Evolutionary conservation across 208 protist genomes (phyloP).

Genomic region (Leishmania tarentolae): DNA sequence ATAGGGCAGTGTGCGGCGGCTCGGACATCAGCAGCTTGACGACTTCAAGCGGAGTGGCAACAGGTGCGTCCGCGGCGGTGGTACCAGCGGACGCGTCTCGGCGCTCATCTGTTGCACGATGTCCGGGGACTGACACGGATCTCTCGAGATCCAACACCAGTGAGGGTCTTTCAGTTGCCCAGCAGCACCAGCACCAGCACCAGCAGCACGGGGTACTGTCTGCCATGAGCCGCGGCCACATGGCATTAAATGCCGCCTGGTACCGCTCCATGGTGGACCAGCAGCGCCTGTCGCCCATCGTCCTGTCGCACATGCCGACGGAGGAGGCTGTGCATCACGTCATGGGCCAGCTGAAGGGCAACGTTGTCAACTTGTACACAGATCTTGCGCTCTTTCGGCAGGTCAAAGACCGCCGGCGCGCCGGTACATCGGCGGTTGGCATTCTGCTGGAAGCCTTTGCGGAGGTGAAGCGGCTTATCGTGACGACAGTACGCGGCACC

Average conservation of each 20-base stretch:
- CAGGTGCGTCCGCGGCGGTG: not conserved
- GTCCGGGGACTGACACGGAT: not conserved
- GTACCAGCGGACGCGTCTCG: not conserved
- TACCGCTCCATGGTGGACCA: slow-evolving; percentile 54
- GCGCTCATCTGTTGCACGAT: not conserved
- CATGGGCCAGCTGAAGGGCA: slow-evolving; percentile 85
- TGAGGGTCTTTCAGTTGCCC: not conserved
- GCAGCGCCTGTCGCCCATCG: slow-evolving; percentile 63
- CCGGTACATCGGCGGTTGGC: slow-evolving; percentile 50
- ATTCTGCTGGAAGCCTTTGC: slow-evolving; percentile 85
- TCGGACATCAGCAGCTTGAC: slow-evolving; percentile 4
- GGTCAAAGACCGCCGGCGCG: slow-evolving; percentile 69
- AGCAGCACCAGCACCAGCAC: not conserved
- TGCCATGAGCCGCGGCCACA: slow-evolving; percentile 25
- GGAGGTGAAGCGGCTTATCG: slow-evolving; percentile 77
- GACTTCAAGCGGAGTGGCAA: not conserved
- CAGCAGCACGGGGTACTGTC: slow-evolving; percentile 1
- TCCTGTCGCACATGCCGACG: slow-evolving; percentile 69
- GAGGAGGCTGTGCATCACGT: slow-evolving; percentile 74
- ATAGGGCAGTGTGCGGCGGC: not conserved
- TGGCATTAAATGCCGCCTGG: slow-evolving; percentile 40
- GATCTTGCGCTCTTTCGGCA: slow-evolving; percentile 82
- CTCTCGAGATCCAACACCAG: not conserved
- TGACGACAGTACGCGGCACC: slow-evolving; percentile 39
- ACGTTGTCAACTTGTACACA: slow-evolving; percentile 86